A percentile compares a stretch with the other conserved stretches of the same genome.
Evolutionary conservation across 2,329 filamentous ascomycete species (phyloP).

Genomic region (Verticillium longisporum): DNA sequence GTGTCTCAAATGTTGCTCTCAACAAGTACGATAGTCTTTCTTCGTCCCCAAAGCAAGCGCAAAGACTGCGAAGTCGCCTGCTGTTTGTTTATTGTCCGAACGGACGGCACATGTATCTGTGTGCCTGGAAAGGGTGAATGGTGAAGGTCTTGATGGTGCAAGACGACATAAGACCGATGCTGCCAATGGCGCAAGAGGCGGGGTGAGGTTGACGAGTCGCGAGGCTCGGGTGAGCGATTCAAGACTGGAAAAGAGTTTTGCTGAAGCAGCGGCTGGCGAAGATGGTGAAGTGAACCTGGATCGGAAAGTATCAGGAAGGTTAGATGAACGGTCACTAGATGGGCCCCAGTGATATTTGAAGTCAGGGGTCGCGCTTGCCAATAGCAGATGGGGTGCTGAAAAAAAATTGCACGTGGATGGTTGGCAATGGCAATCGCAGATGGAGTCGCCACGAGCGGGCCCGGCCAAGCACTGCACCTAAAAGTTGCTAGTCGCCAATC

Average conservation of each 20-base stretch:
- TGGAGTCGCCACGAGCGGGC: background rate
- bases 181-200: background rate
- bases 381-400: background rate
- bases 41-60: conserved; percentile 3
- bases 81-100: conserved; percentile 1
- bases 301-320: background rate
- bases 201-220: background rate
- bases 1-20: background rate
- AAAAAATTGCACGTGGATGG: conserved; percentile 4
- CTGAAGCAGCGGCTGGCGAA: background rate
- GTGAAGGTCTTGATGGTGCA: background rate
- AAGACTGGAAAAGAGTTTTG: background rate
- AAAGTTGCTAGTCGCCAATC: background rate
- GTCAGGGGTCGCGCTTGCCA: background rate
- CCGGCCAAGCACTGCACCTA: background rate
- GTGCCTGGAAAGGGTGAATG: conserved; percentile 1
- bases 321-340: background rate
- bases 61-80: conserved; percentile 6
- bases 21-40: conserved; percentile 3
- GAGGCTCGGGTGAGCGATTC: background rate
- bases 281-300: background rate
- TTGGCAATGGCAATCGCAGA: background rate
- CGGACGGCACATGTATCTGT: conserved; percentile 2
- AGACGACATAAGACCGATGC: background rate
- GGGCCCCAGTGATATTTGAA: background rate